phyloP scores from a whole-genome alignment of 495 filamentous ascomycete genomes.

The Neurospora sublineolata region DNA sequence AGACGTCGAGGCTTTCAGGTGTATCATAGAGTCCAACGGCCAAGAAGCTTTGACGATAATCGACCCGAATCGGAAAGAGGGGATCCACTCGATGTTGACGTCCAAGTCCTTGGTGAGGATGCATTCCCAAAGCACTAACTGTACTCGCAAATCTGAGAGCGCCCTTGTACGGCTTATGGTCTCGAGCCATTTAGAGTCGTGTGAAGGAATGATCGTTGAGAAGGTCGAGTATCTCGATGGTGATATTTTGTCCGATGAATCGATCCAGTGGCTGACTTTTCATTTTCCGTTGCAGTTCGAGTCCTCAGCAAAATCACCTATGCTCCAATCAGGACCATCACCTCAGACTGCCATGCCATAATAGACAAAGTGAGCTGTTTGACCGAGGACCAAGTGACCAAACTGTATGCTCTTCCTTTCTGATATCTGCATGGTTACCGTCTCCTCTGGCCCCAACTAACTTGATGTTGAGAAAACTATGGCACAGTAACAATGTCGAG shows the following conservation, averaged over 20 bases:
- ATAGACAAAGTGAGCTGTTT: not conserved
- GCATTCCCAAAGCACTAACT: too few relatives aligned
- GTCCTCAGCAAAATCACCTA: not conserved
- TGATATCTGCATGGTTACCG: not conserved
- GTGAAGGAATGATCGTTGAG: not conserved
- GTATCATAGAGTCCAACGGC: not conserved
- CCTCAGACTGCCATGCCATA: not conserved
- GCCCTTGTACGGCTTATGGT: not conserved
- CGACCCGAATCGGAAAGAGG: not conserved
- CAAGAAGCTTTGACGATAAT: not conserved
- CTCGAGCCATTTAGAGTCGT: not conserved
- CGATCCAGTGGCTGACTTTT: not conserved
- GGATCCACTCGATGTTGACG: not conserved
- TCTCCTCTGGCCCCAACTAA: not conserved
- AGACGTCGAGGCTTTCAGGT: not conserved
- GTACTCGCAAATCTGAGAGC: not conserved
- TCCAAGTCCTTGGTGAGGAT: not conserved
- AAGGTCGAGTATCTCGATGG: not conserved
- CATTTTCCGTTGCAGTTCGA: not conserved
- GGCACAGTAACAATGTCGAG: not conserved
- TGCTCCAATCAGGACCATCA: not conserved
- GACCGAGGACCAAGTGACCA: not conserved
- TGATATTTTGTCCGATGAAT: not conserved
- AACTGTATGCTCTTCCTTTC: not conserved
- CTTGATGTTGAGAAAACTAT: not conserved